Base-by-base conservation (phyloP, 2,329 filamentous ascomycete species). In the Neoarthrinium moseri region DNA sequence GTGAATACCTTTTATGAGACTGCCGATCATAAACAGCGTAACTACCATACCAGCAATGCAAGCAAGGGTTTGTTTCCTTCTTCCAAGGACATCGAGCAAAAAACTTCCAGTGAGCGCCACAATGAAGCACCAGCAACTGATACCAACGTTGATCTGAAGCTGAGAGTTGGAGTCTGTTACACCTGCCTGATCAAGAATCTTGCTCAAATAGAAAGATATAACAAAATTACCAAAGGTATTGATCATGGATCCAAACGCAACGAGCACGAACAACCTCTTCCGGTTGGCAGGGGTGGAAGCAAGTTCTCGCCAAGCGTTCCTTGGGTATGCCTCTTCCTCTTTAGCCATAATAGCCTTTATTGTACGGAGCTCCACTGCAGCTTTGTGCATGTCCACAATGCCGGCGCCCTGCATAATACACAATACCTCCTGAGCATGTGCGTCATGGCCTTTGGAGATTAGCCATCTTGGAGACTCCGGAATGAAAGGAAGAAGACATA, bases 111-210 rank as follows among this genome's bases (percentile, higher is more conserved):
- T 49, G 13, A 48, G 21, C 29, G 39, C 32, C 18, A 48, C 51
- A 13, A 53, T 42, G n/a, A 54, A 35, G 20, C 45, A 49, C 26
- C 46, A 49, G 24, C 45, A 45, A 20, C 30, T 41, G 15, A 41
- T 23, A 3, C 27, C 30, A 8, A 41, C 30, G 38, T 41, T 41
- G 24, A 41, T 41, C 26, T 41, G 23, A 10, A 41, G 38, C 38
- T 41, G 38, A 8, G 20, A 17, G 4, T 17, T 32, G 15, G 62
- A 54, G 48, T 71, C 59, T 2, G 65, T 71, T 29, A 78, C 69
- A 2, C 74, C 75, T 3, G 73, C 73, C 12, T 65, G 71, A 43
- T 66, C 60, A 0, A 78, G 64, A 54, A 72, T 68, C 2, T 56
- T 50, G 2, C 70, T 68, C 4, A 73, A 63, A 52, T 71, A 72